A percentile compares a stretch with the other conserved stretches of the same genome.
Evolutionary conservation across 2,329 filamentous ascomycete species (phyloP).

Genomic region (Phialophora expanda): DNA sequence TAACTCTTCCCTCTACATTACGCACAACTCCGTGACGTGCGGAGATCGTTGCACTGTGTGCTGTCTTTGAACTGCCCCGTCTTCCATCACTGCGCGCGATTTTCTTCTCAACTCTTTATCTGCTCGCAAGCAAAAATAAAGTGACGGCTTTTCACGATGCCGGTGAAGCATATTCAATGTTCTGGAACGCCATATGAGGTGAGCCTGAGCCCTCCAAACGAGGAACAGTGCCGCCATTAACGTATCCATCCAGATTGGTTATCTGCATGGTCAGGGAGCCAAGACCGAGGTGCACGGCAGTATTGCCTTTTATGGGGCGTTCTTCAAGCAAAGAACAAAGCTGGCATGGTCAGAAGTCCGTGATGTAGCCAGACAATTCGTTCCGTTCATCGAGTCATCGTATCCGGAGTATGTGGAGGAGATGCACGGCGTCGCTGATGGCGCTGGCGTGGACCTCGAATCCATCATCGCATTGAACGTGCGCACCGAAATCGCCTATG

Average conservation of each 20-base stretch:
- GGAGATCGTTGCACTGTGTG: neutral
- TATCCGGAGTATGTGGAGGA: slow-evolving; percentile 45
- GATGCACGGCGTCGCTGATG: slow-evolving; percentile 57
- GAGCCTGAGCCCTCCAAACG: slow-evolving; percentile 9
- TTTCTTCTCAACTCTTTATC: neutral
- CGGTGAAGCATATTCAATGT: slow-evolving; percentile 37
- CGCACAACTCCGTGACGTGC: slow-evolving; percentile 11
- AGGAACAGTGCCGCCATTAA: neutral
- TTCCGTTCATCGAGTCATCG: slow-evolving; percentile 46
- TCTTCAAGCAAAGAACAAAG: slow-evolving; percentile 42
- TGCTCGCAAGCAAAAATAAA: neutral
- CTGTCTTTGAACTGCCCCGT: too few species aligned
- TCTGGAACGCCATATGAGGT: slow-evolving; percentile 42
- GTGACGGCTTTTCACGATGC: slow-evolving; percentile 32
- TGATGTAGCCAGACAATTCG: slow-evolving; percentile 52
- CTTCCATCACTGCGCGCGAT: neutral
- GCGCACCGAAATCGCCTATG: slow-evolving; percentile 64
- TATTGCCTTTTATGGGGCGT: slow-evolving; percentile 41
- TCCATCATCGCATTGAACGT: slow-evolving; percentile 65
- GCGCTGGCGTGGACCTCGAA: slow-evolving; percentile 54
- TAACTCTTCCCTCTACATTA: neutral
- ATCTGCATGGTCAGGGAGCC: slow-evolving; percentile 42
- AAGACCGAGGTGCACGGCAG: slow-evolving; percentile 41
- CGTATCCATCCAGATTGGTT: slow-evolving; percentile 40
- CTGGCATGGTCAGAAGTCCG: slow-evolving; percentile 57